Evolutionary conservation across 2,329 filamentous ascomycete species (phyloP), one percentile per base, ranked within the genome.

Genomic region (Sclerotiophoma versabilis): DNA sequence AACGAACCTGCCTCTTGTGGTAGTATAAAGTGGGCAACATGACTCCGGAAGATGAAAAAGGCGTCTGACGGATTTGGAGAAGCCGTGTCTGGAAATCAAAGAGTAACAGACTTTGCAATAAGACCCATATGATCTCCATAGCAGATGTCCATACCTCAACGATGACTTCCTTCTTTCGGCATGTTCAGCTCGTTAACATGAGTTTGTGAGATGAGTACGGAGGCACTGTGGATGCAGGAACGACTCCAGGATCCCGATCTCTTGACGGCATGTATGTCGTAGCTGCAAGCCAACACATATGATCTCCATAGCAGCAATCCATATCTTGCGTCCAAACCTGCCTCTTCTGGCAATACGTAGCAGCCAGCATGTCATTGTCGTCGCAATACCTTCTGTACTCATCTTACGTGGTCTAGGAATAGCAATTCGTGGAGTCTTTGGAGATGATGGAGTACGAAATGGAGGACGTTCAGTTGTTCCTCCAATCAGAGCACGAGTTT

Each of bases 301-400:
- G 51, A 54, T 54, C 45, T 49, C 17, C 51, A 54, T 54, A 54
- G 29, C 44, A 38, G 44, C 17, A 37, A 54, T 54, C 44, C 14
- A 54, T 22, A 19, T 30, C 27, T 20, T 39, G 33, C 34, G 15
- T 3, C 22, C 39, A 39, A 44, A 54, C 44, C 51, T 54, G 45
- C 51, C 44, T 44, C 2, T 44, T 49, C 33, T 15, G 51, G 51
- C 26, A 54, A 36, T 38, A n/a, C 20, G 44, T 25, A 12, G n/a
- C 44, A 27, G 20, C 39, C n/a, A 17, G 37, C 38, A 48, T 49
- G 51, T 45, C 45, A 34, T 38, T 34, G 26, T 43, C 26, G 30
- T 39, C 38, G 51, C 51, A 54, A 39, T 39, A 48, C 33, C 39
- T 44, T 43, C 51, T 54, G 45, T 49, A 38, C 45, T 54, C 45